Evolutionary conservation across 2,329 filamentous ascomycete species (phyloP), one percentile per base, ranked within the genome.

Genomic region (Arthrobotrys sinensis): DNA sequence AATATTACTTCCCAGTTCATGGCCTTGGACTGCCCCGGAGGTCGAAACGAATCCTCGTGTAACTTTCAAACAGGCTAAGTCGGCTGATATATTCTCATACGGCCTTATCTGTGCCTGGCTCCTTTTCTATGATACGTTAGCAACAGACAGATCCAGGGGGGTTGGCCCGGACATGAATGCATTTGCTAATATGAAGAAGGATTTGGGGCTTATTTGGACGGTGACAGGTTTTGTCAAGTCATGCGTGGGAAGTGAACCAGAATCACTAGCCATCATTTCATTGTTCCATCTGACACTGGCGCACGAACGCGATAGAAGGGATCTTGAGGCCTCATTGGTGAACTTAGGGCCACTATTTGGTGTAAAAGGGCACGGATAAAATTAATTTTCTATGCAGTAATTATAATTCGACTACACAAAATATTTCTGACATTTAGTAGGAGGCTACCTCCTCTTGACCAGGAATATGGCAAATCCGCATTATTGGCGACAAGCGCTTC

Each of bases 21-120:
- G 60, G 60, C 60, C 60, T 10, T 64, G 60, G 60, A 64, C 60
- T 16, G 60, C 60, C 32, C 60, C 60, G 10, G 60, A 64, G 36
- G 12, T 64, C 10, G 40, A 64, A 34, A 2, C 4, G n/a, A 19
- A 34, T 34, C 5, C 40, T 16, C 24, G 14, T 2, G 60, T 64
- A 16, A 64, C 60, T 2, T 64, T 46, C 11, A 24, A 64, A 32
- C 60, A 64, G 19, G 60, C 40, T 12, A 64, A 64, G 16, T 48
- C 60, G 10, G 60, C 60, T 8, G 60, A 64, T 36, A 48, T 32
- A 36, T 64, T 64, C 40, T 64, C 60, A 16, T 64, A 64, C 38
- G 60, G 60, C 8, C 24, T 64, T 7, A 34, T 64, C 6, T 64
- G 60, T 32, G 24, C 21, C 10, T 64, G 60, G 60, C 60, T 64